Evolutionary conservation across 306 rosid species (phyloP).

Genomic region (Gillenia trifoliata): DNA sequence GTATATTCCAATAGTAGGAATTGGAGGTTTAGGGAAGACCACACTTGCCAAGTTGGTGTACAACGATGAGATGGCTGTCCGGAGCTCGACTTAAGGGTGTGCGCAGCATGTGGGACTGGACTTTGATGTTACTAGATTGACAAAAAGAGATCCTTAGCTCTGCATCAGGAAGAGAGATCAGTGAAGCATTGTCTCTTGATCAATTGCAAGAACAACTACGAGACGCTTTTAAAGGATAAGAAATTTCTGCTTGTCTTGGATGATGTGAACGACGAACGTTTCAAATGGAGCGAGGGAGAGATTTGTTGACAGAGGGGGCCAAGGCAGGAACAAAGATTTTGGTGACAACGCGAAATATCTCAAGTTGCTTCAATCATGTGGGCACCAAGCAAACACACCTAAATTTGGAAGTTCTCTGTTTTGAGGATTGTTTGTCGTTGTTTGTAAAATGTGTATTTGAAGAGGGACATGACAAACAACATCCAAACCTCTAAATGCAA

Average conservation of each 20-base stretch:
- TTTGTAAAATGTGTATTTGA: conserved; percentile 1
- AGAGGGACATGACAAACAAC: no score
- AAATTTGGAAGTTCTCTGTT: conserved; percentile 1
- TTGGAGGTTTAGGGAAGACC: no score
- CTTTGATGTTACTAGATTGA: no score
- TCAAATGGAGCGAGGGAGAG: background rate
- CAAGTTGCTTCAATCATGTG: background rate
- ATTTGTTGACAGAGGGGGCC: conserved; percentile 1
- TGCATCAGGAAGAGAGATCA: background rate
- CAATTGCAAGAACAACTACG: background rate
- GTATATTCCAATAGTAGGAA: no score
- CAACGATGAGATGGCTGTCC: no score
- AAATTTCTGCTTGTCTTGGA: conserved; percentile 27
- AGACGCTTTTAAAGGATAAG: background rate
- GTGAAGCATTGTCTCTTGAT: background rate
- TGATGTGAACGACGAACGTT: conserved; percentile 2
- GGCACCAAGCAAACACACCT: no score
- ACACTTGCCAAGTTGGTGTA: no score
- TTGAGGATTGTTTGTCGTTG: background rate
- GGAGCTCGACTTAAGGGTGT: no score
- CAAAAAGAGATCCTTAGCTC: no score
- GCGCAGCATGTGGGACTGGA: no score
- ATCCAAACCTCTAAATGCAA: no score
- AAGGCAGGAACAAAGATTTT: conserved; percentile 15
- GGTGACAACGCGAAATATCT: conserved; percentile 7